Conservation (phyloP, 208 protist genomes). For the Wallacemonas sp. region DNA sequence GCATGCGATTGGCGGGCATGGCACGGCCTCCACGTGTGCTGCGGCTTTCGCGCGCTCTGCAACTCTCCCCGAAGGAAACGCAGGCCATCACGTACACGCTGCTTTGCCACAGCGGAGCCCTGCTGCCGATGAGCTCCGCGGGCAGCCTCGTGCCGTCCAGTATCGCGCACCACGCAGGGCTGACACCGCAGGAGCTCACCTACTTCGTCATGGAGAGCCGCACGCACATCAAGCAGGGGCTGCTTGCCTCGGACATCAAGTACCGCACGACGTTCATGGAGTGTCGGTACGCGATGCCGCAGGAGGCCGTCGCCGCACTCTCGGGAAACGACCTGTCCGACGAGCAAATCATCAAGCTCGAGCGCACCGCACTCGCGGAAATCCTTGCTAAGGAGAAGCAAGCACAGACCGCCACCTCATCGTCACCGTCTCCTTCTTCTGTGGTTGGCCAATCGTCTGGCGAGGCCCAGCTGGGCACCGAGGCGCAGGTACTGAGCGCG, state of each 20-base stretch:
- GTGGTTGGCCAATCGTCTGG: too few species aligned
- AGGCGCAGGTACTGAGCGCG: too few species aligned
- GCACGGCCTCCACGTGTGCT: conserved; percentile 53
- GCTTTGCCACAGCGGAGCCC: conserved; percentile 69
- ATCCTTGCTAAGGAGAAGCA: conserved; percentile 50
- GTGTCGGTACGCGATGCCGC: conserved; percentile 62
- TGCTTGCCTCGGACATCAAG: conserved; percentile 59
- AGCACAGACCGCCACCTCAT: background rate
- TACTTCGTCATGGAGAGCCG: conserved; percentile 74
- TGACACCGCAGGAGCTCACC: conserved; percentile 71
- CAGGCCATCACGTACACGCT: conserved; percentile 67
- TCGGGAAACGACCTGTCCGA: conserved; percentile 69
- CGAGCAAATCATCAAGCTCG: conserved; percentile 90
- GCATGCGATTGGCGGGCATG: conserved; percentile 43
- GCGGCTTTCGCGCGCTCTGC: conserved; percentile 56
- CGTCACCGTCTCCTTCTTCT: background rate
- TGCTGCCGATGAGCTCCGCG: conserved; percentile 14
- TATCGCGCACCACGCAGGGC: conserved; percentile 49
- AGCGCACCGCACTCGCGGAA: conserved; percentile 82
- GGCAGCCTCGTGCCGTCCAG: conserved; percentile 33
- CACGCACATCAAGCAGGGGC: conserved; percentile 80
- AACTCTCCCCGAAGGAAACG: conserved; percentile 45
- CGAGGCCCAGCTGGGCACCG: too few species aligned
- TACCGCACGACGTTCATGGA: conserved; percentile 59
- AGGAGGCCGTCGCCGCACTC: conserved; percentile 78